A percentile compares a stretch with the other conserved stretches of the same genome.
phyloP scores from a whole-genome alignment of 2,329 filamentous ascomycete species.

The Exophiala mesophila region DNA sequence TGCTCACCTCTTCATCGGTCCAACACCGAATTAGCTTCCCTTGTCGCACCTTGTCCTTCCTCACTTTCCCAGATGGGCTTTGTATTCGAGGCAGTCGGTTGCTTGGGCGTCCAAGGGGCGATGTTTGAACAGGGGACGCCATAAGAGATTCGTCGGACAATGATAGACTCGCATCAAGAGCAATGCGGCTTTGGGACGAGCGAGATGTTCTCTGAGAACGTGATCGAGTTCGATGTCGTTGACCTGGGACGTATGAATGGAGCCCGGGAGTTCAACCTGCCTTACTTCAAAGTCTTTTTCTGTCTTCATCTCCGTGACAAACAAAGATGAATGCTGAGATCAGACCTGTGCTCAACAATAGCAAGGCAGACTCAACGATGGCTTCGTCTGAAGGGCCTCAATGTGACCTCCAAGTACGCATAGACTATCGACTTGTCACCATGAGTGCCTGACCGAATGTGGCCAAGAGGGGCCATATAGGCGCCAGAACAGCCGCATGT shows the following conservation, averaged over 20 bases:
- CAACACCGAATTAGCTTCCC: conserved; percentile 54
- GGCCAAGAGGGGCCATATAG: conserved; percentile 17
- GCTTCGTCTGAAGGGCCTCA: conserved; percentile 16
- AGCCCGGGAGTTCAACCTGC: too few relatives aligned
- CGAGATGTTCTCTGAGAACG: neutral
- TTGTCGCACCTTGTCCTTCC: conserved; percentile 21
- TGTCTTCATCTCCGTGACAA: too few relatives aligned
- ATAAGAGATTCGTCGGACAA: neutral
- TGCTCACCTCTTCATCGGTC: conserved; percentile 75
- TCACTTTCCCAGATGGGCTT: conserved; percentile 46
- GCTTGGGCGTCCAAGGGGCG: conserved; percentile 56
- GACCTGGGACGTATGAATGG: too few relatives aligned
- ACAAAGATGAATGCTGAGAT: conserved; percentile 49
- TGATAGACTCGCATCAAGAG: neutral
- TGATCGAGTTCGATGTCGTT: neutral
- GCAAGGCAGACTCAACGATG: conserved; percentile 19
- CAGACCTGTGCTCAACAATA: conserved; percentile 13
- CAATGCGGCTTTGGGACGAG: conserved; percentile 31
- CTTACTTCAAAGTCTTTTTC: too few relatives aligned
- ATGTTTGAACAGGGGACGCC: conserved; percentile 8
- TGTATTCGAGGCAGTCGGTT: conserved; percentile 65
- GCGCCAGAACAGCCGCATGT: conserved; percentile 19
- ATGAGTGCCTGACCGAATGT: conserved; percentile 5
- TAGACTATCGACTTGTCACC: conserved; percentile 9
- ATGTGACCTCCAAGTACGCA: conserved; percentile 7